These are phyloP conservation scores for Rhodosorus marinus DNA, from an alignment of 23 red algal species.

Conservation along the genomic window DNA sequence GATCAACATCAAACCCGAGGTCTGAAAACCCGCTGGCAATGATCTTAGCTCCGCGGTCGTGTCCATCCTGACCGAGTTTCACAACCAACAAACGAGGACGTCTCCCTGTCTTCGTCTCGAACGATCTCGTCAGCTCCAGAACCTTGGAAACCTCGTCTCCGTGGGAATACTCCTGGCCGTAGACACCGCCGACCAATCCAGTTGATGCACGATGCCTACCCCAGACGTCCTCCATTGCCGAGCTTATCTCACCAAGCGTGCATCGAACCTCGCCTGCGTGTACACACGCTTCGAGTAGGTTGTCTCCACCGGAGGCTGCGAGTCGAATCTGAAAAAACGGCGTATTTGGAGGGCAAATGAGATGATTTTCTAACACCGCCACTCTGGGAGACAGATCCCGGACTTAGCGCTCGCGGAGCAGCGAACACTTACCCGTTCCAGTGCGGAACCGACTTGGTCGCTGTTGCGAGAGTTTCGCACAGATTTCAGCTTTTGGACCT, in stretches of 20 bases:
- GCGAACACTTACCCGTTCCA: too few species aligned
- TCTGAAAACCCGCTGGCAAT: constrained; percentile 25
- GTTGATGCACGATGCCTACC: constrained; percentile 3
- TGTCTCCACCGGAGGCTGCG: too few species aligned
- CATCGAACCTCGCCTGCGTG: constrained; percentile 6
- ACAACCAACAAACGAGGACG: constrained; percentile 30
- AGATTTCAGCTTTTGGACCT: constrained; percentile 1
- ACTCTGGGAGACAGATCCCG: too few species aligned
- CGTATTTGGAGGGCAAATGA: too few species aligned
- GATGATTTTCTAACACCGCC: too few species aligned
- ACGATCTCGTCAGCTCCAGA: constrained; percentile 8
- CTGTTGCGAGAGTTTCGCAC: constrained; percentile 4
- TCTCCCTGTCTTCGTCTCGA: constrained; percentile 3
- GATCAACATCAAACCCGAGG: constrained; percentile 38
- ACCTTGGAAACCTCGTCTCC: neutral
- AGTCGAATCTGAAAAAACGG: too few species aligned
- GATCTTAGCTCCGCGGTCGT: constrained; percentile 32
- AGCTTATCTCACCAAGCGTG: constrained; percentile 22
- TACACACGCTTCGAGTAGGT: constrained; percentile 15
- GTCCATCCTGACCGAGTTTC: constrained; percentile 38
- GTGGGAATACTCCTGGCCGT: constrained; percentile 1
- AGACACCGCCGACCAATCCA: constrained; percentile 9
- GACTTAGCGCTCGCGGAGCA: too few species aligned
- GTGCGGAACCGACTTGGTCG: neutral
- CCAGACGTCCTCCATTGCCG: constrained; percentile 6